A percentile compares a stretch with the other conserved stretches of the same genome.
Evolutionary conservation across 2,329 filamentous ascomycete species (phyloP).

Genomic region (Aspergillus carbonarius): DNA sequence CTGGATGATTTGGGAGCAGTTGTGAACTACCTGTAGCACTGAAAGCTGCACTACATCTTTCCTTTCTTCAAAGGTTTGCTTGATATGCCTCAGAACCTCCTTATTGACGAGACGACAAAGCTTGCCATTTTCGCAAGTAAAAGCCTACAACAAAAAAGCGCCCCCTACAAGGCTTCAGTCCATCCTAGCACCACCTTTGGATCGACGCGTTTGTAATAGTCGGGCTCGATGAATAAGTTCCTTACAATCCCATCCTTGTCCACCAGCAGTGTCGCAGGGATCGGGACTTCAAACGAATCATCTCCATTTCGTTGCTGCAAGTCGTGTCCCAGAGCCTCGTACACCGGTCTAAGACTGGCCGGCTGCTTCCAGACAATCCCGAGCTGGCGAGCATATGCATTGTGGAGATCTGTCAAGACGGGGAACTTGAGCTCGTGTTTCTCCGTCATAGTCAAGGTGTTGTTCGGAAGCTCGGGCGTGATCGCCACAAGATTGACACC

Average conservation of each 20-base stretch:
- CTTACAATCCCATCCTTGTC: not conserved
- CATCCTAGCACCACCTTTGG: not conserved
- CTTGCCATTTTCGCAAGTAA: too few relatives aligned
- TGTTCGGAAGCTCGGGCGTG: not conserved
- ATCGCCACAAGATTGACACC: slow-evolving; percentile 3
- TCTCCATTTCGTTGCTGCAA: not conserved
- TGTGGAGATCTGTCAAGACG: not conserved
- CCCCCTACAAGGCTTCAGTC: not conserved
- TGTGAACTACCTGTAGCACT: too few relatives aligned
- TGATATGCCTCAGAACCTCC: too few relatives aligned
- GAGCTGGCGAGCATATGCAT: slow-evolving; percentile 1
- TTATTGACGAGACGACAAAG: too few relatives aligned
- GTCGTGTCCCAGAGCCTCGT: not conserved
- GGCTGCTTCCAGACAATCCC: slow-evolving; percentile 3
- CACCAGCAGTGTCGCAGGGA: slow-evolving; percentile 2
- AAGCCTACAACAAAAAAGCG: too few relatives aligned
- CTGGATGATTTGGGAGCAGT: too few relatives aligned
- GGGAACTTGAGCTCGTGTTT: slow-evolving; percentile 5
- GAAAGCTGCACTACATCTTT: too few relatives aligned
- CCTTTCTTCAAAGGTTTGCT: too few relatives aligned
- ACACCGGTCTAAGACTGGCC: not conserved
- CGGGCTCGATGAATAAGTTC: not conserved
- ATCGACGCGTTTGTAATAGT: not conserved
- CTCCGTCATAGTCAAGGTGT: not conserved
- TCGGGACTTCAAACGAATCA: slow-evolving; percentile 1